These are phyloP conservation scores for Pyrenophora tritici-repentis DNA, from an alignment of 2,329 filamentous ascomycete species.

Conservation along the genomic window DNA sequence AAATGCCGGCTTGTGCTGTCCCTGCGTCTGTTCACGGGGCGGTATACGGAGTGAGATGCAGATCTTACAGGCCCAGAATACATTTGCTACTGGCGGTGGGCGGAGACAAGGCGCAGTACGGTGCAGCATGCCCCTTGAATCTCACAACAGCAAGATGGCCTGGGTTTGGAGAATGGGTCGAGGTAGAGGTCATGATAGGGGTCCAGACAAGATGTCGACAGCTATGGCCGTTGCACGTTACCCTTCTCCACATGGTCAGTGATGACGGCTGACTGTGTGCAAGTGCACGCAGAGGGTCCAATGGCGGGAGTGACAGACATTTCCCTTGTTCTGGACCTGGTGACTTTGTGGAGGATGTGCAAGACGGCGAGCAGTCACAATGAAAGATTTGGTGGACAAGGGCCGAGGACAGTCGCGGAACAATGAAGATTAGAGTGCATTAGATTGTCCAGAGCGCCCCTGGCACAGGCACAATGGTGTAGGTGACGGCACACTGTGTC, in stretches of 20 bases:
- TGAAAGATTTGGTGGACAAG: no score
- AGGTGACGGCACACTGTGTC: constrained; percentile 13
- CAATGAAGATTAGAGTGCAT: constrained; percentile 3
- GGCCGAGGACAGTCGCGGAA: no score
- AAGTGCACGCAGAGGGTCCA: neutral
- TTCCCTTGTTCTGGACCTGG: constrained; percentile 14
- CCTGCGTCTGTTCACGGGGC: constrained; percentile 20
- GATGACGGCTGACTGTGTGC: constrained; percentile 14
- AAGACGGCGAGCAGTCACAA: neutral
- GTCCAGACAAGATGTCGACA: neutral
- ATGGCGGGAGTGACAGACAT: neutral
- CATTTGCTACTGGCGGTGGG: neutral
- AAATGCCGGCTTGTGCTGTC: constrained; percentile 12
- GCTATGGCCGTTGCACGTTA: constrained; percentile 4
- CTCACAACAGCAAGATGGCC: constrained; percentile 14
- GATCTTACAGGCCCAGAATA: constrained; percentile 8
- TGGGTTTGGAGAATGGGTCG: no score
- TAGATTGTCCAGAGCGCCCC: constrained; percentile 20
- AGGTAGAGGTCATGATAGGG: neutral
- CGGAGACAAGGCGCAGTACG: neutral
- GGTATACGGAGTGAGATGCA: constrained; percentile 6
- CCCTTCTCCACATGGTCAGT: constrained; percentile 8
- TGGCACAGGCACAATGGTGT: constrained; percentile 15
- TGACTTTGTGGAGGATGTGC: neutral
- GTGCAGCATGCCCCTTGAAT: constrained; percentile 9